Evolutionary conservation across 1,139 yeast species (phyloP), one percentile per base, ranked within the genome.

Genomic region (Meyerozyma elateridarum): DNA sequence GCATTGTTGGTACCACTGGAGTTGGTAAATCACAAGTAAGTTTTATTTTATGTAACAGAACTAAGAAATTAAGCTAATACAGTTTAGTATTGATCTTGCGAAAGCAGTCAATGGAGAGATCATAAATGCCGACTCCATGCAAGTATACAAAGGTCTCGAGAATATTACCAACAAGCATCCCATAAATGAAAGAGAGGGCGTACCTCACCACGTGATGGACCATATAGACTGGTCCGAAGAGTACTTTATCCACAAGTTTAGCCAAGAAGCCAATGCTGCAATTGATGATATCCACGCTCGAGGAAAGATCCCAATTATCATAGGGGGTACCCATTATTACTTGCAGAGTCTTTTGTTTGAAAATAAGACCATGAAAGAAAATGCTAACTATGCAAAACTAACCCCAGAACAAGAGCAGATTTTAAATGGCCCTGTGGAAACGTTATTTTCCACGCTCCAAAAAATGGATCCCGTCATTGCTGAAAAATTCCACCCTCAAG

Each of bases 91-190:
- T 5, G 94, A 88, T 39, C 56, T 91, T 11, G 96, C 97, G 6
- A 69, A 73, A 41, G 70, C 73, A 15, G 69, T 84, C 36, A 73
- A 80, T 53, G 98, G 98, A 14, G 97, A 93, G 54, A 72, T 91
- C 45, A 84, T 91, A 46, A 91, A 91, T 58, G 95, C 95, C 0
- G 99, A 91, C 54, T 87, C 97, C 3, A 89, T 91, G 96, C 98
- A 93, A 58, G 85, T 91, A 58, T 91, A 91, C 54, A 59, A 65
- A 24, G 79, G 76, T 1, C 59, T 79, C 2, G 88, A 84, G 15
- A 74, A 76, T 18, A 85, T 91, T 42, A 87, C 98, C 22, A 93
- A 93, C 52, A 91, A 91, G 48, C 97, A 89, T 47, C 97, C 98
- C 0, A 37, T 81, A 1, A 64, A 61, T 0, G 96, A 91, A 44